Evolutionary conservation across 768 basidiomycete genomes (phyloP), one percentile per base, ranked within the genome.

Genomic region (Termitomyces titanicus): DNA sequence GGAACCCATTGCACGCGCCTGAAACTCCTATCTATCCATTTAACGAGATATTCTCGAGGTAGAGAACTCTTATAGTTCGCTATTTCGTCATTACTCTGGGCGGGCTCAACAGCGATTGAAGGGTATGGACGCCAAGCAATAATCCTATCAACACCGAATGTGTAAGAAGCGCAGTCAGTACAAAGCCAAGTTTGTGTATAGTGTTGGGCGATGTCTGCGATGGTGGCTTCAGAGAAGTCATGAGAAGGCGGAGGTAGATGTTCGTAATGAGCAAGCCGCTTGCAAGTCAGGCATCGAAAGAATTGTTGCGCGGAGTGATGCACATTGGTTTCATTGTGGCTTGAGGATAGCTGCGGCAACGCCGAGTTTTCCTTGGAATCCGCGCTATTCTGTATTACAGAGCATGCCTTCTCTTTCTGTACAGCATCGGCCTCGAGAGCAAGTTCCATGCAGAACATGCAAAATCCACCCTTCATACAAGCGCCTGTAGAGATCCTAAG

Each of bases 31-130:
- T 78, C 84, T 9, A 70, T 69, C 93, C 94, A 98, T 68, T 98
- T 98, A 53, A 98, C 84, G 12, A 98, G 83, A 67, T 98, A 98
- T 69, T 96, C 92, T 42, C 95, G 74, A n/a, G 91, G 92, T 15
- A 95, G 76, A 33, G 73, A 62, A 24, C 74, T 67, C 66, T 86
- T 94, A 67, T 76, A 76, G 59, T 83, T 71, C 0, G 80, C 74
- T 2, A 71, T 62, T 50, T 79, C 72, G 46, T 73, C 74, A 7
- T 61, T 47, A 7, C 72, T 64, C 27, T 62, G 70, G 24, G 72
- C 56, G 2, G 82, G 74, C 63, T 92, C 88, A 8, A 77, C 68
- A 17, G 83, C 88, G 56, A 79, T 77, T 0, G 79, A 69, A 24
- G 92, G 91, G 64, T 83, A 88, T 5, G 92, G 88, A 27, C 94